These are phyloP conservation scores for Ceratocystis ficicola DNA, from an alignment of 2,329 filamentous ascomycete genomes.

Conservation along the genomic window DNA sequence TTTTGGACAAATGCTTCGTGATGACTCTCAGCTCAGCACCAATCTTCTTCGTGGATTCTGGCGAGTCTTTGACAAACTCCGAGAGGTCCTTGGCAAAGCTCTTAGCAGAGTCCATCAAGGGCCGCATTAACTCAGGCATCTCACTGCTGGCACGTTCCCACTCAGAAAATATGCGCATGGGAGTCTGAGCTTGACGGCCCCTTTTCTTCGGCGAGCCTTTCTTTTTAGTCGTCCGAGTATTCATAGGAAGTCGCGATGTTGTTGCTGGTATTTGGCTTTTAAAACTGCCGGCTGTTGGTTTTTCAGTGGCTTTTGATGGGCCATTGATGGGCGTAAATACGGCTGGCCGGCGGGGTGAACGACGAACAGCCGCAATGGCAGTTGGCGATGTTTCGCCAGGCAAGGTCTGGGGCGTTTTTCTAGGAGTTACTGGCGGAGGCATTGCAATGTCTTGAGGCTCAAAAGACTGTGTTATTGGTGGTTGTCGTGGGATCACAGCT, in stretches of 20 bases:
- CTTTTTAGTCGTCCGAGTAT: not conserved
- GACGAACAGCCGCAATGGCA: not conserved
- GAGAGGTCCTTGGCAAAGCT: not conserved
- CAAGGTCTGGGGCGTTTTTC: not conserved
- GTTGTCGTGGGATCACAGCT: no score
- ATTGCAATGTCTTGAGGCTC: not conserved
- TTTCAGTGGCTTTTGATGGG: not conserved
- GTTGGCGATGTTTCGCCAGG: not conserved
- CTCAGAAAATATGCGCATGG: not conserved
- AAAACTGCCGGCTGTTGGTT: not conserved
- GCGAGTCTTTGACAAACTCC: not conserved
- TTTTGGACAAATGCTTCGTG: not conserved
- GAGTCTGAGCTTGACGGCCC: not conserved
- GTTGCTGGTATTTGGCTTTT: not conserved
- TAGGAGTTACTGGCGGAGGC: not conserved
- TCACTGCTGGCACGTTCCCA: not conserved
- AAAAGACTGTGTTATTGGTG: no score
- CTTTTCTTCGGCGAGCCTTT: not conserved
- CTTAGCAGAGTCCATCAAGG: not conserved
- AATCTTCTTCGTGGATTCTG: not conserved
- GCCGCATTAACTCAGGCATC: not conserved
- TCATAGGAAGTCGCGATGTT: not conserved
- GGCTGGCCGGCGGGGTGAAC: not conserved
- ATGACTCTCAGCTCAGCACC: constrained; percentile 1
- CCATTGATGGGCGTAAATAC: not conserved